Conservation (phyloP, 139 green algal genomes). For the Pedinophyceae sp. region DNA sequence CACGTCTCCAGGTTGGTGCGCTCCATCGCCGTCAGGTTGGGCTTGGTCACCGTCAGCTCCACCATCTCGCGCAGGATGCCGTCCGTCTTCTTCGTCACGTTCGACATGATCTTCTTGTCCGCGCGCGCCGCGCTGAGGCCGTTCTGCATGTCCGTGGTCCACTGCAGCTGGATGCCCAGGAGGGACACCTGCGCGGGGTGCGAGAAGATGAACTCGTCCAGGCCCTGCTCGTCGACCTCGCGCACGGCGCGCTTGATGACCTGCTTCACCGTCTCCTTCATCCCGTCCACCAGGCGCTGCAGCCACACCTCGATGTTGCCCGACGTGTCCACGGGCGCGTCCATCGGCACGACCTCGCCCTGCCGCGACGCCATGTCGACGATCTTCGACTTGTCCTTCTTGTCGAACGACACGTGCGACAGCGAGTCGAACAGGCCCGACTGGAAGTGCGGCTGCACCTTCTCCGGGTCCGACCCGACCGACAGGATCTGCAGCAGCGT, state of each 20-base stretch:
- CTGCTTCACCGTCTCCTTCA: conserved; percentile 73
- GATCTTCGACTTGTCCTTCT: conserved; percentile 72
- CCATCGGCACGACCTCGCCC: conserved; percentile 51
- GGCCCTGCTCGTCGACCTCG: conserved; percentile 65
- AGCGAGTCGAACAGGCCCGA: conserved; percentile 87
- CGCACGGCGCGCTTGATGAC: conserved; percentile 55
- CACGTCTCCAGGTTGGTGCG: conserved; percentile 89
- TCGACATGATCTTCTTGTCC: conserved; percentile 74
- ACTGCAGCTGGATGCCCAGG: conserved; percentile 88
- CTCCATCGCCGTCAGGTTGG: conserved; percentile 61
- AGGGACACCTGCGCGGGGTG: conserved; percentile 73
- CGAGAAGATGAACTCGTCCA: conserved; percentile 77
- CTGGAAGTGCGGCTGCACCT: conserved; percentile 88
- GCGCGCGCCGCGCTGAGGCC: conserved; percentile 40
- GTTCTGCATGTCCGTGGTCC: conserved; percentile 79
- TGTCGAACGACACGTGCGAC: conserved; percentile 77
- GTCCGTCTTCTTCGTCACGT: conserved; percentile 75
- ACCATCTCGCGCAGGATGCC: conserved; percentile 65
- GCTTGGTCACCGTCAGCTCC: conserved; percentile 48
- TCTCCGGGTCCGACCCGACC: conserved; percentile 71
- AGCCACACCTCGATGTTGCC: conserved; percentile 93
- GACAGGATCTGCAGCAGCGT: conserved; percentile 93
- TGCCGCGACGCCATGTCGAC: conserved; percentile 80
- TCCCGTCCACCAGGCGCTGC: conserved; percentile 79
- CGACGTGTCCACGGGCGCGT: conserved; percentile 47